These are phyloP conservation scores for Citrus maxima DNA, from an alignment of 345 rosid species.

Conservation along the genomic window DNA sequence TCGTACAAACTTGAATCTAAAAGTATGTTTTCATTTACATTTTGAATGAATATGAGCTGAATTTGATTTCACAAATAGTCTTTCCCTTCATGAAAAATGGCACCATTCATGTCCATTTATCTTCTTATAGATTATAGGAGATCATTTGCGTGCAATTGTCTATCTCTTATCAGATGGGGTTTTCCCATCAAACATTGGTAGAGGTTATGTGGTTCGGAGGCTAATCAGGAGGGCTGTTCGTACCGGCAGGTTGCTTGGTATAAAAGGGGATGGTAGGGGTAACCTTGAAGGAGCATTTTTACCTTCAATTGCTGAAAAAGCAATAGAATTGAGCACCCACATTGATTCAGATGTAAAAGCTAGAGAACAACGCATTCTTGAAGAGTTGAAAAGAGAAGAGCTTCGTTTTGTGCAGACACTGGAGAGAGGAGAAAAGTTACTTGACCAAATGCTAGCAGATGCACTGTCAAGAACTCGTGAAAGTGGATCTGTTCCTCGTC, in stretches of 20 bases:
- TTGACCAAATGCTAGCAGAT: constrained; percentile 63
- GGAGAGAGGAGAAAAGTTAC: constrained; percentile 89
- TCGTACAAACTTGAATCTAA: constrained; percentile 49
- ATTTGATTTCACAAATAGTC: not conserved
- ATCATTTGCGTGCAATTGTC: constrained; percentile 85
- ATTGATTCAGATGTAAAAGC: constrained; percentile 67
- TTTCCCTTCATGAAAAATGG: not conserved
- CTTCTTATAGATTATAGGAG: constrained; percentile 65
- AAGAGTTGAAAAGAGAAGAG: constrained; percentile 85
- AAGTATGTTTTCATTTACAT: constrained; percentile 36
- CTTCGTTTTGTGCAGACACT: constrained; percentile 82
- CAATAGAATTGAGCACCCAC: constrained; percentile 67
- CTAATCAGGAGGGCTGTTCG: constrained; percentile 93
- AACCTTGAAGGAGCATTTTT: constrained; percentile 65
- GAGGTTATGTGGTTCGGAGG: constrained; percentile 93
- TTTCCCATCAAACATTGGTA: constrained; percentile 83
- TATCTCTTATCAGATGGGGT: constrained; percentile 95
- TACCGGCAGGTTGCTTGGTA: constrained; percentile 75
- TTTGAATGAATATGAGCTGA: not conserved
- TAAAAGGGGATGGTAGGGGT: constrained; percentile 56
- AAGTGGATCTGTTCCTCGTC: constrained; percentile 41
- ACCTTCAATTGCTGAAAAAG: constrained; percentile 73
- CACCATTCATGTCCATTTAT: constrained; percentile 11
- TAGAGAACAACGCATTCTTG: constrained; percentile 57
- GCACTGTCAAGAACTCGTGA: constrained; percentile 43